Percentiles rank a stretch among this genome's conserved stretches.
These are phyloP conservation scores for Salix koriyanagi DNA, from an alignment of 345 rosid species.

Conservation along the genomic window DNA sequence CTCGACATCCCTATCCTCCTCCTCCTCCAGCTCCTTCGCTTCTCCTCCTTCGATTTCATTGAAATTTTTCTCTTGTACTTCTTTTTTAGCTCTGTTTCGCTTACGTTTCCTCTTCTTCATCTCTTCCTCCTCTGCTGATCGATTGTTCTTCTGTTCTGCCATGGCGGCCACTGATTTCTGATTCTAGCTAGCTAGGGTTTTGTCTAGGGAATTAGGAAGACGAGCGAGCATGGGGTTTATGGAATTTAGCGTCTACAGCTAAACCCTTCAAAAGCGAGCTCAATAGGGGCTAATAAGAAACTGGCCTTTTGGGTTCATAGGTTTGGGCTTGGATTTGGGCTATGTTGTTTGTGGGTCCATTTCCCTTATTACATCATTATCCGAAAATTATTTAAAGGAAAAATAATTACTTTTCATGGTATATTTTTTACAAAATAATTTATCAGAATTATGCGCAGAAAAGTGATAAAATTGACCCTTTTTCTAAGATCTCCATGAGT, in stretches of 20 bases:
- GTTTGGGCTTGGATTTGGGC: too few relatives aligned
- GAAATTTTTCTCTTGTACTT: not conserved
- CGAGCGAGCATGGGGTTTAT: not conserved
- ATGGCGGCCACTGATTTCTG: not conserved
- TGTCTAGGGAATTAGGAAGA: not conserved
- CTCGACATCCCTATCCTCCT: not conserved
- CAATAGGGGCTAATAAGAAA: not conserved
- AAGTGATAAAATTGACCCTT: not conserved
- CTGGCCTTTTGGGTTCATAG: not conserved
- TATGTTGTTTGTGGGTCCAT: too few relatives aligned
- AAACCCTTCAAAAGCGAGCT: not conserved
- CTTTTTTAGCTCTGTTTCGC: constrained; percentile 12
- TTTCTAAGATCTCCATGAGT: not conserved
- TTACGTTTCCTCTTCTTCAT: constrained; percentile 20
- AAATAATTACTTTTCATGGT: too few relatives aligned
- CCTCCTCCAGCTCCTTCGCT: constrained; percentile 1
- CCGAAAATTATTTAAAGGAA: too few relatives aligned
- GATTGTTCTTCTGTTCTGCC: not conserved
- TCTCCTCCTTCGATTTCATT: constrained; percentile 8
- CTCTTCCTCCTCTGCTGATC: not conserved
- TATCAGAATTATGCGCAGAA: too few relatives aligned
- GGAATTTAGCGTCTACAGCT: not conserved
- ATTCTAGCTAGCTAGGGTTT: not conserved
- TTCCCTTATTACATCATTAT: too few relatives aligned
- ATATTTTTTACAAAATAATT: too few relatives aligned